These are phyloP conservation scores for Calonectria pauciramosa DNA, from an alignment of 2,329 filamentous ascomycete genomes.

Conservation along the genomic window DNA sequence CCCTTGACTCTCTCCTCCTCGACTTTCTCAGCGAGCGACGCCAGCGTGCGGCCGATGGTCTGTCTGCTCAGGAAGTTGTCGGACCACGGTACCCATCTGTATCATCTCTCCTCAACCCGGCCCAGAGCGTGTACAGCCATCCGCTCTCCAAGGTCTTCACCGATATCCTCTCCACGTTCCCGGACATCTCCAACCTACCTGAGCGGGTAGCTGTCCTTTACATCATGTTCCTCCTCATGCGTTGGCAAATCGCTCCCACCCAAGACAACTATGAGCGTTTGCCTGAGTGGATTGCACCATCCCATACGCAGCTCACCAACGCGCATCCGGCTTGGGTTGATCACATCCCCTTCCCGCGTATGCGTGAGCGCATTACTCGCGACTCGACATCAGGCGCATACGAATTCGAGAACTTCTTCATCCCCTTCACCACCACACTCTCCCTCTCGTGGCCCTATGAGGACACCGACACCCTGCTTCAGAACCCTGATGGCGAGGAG, in stretches of 20 bases:
- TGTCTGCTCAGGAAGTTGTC: slow-evolving; percentile 74
- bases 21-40: slow-evolving; percentile 81
- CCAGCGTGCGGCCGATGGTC: slow-evolving; percentile 75
- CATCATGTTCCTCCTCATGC: slow-evolving; percentile 88
- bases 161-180: slow-evolving; percentile 87
- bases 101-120: slow-evolving; percentile 81
- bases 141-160: slow-evolving; percentile 88
- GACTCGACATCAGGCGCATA: slow-evolving; percentile 64
- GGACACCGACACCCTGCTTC: slow-evolving; percentile 76
- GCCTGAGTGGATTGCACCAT: slow-evolving; percentile 79
- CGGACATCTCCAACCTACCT: slow-evolving; percentile 81
- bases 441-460: slow-evolving; percentile 90
- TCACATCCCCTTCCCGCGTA: slow-evolving; percentile 82
- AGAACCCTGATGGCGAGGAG: slow-evolving; percentile 71
- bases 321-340: slow-evolving; percentile 88
- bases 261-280: slow-evolving; percentile 84
- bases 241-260: slow-evolving; percentile 86
- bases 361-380: slow-evolving; percentile 77
- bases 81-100: slow-evolving; percentile 87
- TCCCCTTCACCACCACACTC: slow-evolving; percentile 83
- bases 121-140: slow-evolving; percentile 73
- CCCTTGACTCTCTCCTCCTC: slow-evolving; percentile 83
- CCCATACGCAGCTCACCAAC: slow-evolving; percentile 73
- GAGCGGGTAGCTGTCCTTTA: slow-evolving; percentile 88
- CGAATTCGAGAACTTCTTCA: slow-evolving; percentile 85